These are phyloP conservation scores for Fraxinus albicans DNA, from an alignment of 305 asterid species.

Conservation along the genomic window DNA sequence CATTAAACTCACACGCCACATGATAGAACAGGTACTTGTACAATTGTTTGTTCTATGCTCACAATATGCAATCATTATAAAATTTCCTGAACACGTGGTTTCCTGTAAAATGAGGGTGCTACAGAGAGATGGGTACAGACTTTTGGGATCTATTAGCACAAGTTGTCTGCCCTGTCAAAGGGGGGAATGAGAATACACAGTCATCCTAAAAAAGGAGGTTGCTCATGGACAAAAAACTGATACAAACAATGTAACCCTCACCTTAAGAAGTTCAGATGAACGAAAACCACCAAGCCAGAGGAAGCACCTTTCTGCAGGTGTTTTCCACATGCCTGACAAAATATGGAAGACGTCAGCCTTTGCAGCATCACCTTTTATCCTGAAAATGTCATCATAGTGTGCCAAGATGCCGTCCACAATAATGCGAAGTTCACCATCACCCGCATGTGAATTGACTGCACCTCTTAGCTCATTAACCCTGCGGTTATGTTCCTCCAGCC, in stretches of 20 bases:
- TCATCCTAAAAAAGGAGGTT: neutral
- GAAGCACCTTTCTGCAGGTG: conserved; percentile 75
- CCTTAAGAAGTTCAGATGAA: conserved; percentile 72
- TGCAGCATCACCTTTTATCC: conserved; percentile 74
- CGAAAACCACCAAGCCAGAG: conserved; percentile 78
- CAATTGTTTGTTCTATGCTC: neutral
- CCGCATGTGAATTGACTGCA: conserved; percentile 71
- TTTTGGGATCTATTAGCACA: neutral
- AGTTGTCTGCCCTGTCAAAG: neutral
- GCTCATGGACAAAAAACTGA: neutral
- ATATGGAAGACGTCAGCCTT: conserved; percentile 69
- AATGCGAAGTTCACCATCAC: conserved; percentile 66
- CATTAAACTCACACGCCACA: neutral
- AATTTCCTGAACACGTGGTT: neutral
- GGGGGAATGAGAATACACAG: neutral
- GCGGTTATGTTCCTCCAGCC: conserved; percentile 72
- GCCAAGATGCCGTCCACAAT: conserved; percentile 58
- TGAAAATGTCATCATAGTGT: conserved; percentile 59
- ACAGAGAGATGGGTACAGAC: neutral
- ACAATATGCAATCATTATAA: neutral
- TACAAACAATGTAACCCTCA: conserved; percentile 8
- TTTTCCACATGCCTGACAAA: conserved; percentile 72
- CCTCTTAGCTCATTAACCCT: conserved; percentile 68
- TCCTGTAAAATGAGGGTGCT: neutral
- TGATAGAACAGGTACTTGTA: neutral